These are phyloP conservation scores for Mortierella polycephala DNA, from an alignment of 371 early-diverging fungal species.

Conservation along the genomic window DNA sequence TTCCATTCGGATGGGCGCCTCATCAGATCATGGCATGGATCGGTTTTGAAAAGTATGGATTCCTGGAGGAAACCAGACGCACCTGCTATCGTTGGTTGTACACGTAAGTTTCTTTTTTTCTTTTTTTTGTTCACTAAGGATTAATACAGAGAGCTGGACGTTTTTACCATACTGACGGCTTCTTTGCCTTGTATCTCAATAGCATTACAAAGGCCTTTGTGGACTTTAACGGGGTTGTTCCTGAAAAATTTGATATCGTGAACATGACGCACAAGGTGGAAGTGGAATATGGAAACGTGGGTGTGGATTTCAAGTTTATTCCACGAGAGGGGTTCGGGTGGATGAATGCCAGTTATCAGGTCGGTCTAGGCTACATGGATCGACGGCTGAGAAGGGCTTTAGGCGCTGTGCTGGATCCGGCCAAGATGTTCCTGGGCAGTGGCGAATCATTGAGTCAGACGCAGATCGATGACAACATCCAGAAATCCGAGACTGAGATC, in stretches of 20 bases:
- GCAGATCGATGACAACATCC: neutral
- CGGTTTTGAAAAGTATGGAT: slow-evolving; percentile 89
- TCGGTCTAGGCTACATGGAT: slow-evolving; percentile 83
- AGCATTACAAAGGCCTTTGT: slow-evolving; percentile 93
- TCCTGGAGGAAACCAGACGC: slow-evolving; percentile 78
- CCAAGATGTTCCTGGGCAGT: slow-evolving; percentile 64
- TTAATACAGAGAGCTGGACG: too few relatives aligned
- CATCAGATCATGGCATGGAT: slow-evolving; percentile 98
- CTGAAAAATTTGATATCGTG: slow-evolving; percentile 98
- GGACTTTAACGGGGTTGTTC: slow-evolving; percentile 97
- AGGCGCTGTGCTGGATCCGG: slow-evolving; percentile 84
- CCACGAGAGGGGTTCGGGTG: slow-evolving; percentile 97
- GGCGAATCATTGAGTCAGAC: neutral
- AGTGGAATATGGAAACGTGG: slow-evolving; percentile 97
- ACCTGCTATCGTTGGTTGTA: slow-evolving; percentile 96
- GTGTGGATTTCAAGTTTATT: slow-evolving; percentile 94
- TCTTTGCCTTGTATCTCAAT: neutral
- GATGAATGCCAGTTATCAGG: slow-evolving; percentile 96
- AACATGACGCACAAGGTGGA: slow-evolving; percentile 89
- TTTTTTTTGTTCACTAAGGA: too few relatives aligned
- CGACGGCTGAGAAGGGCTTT: slow-evolving; percentile 81
- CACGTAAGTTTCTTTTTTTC: slow-evolving; percentile 64
- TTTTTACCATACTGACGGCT: too few relatives aligned
- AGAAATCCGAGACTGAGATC: slow-evolving; percentile 7
- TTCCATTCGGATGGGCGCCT: slow-evolving; percentile 97